Evolutionary conservation across 2,329 filamentous ascomycete species (phyloP).

Genomic region (Dactylellina haptotyla): DNA sequence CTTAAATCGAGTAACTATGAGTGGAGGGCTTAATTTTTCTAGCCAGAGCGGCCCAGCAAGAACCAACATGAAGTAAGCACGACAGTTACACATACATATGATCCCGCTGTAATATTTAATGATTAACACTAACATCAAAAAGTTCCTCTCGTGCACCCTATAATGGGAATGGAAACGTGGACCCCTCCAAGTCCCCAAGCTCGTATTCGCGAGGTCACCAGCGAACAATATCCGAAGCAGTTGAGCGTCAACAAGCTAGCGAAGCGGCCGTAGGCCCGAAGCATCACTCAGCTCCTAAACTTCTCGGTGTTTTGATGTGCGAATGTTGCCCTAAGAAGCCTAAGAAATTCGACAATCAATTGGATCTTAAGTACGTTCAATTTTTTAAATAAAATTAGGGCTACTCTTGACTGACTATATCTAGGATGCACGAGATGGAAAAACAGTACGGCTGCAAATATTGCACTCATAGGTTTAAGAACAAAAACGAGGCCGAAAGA

Average conservation of each 20-base stretch:
- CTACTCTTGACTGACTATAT: conserved; percentile 54
- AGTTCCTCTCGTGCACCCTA: conserved; percentile 30
- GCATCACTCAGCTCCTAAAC: conserved; percentile 66
- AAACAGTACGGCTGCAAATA: conserved; percentile 96
- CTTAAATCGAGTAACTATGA: conserved; percentile 47
- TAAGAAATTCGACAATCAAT: conserved; percentile 87
- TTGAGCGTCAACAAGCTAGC: conserved; percentile 43
- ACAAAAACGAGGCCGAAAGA: conserved; percentile 96
- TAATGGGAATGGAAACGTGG: conserved; percentile 6
- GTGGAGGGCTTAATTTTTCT: conserved; percentile 42
- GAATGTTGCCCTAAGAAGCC: conserved; percentile 98
- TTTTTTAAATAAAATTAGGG: neutral
- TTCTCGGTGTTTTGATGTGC: conserved; percentile 76
- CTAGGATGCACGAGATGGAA: conserved; percentile 86
- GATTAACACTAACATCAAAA: neutral
- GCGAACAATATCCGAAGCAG: conserved; percentile 49
- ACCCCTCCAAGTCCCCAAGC: conserved; percentile 41
- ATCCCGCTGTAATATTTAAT: neutral
- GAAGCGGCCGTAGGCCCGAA: conserved; percentile 59
- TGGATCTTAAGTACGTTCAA: conserved; percentile 79
- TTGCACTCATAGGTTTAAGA: conserved; percentile 96
- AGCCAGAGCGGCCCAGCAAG: conserved; percentile 50
- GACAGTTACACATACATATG: neutral
- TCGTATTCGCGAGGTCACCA: conserved; percentile 48
- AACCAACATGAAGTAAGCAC: conserved; percentile 33